Conservation (phyloP, 768 basidiomycete species). For the Leccinellum rugosiceps region DNA sequence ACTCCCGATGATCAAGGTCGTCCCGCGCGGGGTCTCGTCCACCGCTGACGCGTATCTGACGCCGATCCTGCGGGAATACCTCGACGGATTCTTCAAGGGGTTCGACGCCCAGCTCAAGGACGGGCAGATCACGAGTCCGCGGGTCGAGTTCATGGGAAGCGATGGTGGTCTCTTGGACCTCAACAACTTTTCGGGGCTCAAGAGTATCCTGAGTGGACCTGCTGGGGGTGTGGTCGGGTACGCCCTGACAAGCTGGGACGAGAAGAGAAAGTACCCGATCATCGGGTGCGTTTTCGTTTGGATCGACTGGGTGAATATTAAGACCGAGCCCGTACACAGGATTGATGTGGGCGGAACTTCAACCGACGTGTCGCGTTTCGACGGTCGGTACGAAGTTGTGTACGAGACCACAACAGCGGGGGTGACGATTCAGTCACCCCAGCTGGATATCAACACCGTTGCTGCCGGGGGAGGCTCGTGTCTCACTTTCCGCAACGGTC, state of each 20-base stretch:
- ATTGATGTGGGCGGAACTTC: conserved; percentile 94
- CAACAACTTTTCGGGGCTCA: conserved; percentile 85
- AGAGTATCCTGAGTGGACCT: conserved; percentile 90
- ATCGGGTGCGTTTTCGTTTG: conserved; percentile 61
- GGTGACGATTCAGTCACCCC: conserved; percentile 87
- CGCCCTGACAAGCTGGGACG: conserved; percentile 85
- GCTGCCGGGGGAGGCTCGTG: conserved; percentile 95
- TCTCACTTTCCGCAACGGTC: conserved; percentile 82
- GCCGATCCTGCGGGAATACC: conserved; percentile 77
- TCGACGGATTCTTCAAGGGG: conserved; percentile 88
- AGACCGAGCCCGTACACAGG: conserved; percentile 34
- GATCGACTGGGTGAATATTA: background rate
- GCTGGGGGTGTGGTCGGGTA: conserved; percentile 97
- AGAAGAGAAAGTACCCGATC: conserved; percentile 62
- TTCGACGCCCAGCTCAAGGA: conserved; percentile 76
- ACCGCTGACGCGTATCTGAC: conserved; percentile 96
- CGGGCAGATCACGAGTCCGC: conserved; percentile 52
- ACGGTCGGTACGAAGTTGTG: conserved; percentile 87
- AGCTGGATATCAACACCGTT: conserved; percentile 94
- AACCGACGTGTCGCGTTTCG: conserved; percentile 92
- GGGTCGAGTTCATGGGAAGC: conserved; percentile 95
- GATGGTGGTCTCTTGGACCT: conserved; percentile 85
- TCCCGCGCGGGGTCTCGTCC: conserved; percentile 87
- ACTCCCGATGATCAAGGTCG: conserved; percentile 95
- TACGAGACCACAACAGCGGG: conserved; percentile 97